Base-by-base conservation (phyloP, 176 grass and related monocot genomes). In the Leersia perrieri region DNA sequence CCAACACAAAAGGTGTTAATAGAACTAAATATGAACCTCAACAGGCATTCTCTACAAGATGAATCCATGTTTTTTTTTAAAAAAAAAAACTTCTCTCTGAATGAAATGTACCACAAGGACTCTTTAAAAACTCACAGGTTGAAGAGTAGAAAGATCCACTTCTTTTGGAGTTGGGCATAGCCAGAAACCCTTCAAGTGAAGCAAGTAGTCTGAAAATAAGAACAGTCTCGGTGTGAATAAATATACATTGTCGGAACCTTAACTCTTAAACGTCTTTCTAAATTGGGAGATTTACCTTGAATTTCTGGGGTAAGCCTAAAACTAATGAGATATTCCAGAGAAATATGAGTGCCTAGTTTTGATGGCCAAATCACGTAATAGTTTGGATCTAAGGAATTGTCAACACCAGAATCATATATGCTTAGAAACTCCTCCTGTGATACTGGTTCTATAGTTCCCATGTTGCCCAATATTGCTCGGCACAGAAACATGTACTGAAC, bases 401-500 rank as follows among this genome's bases (percentile, higher is more conserved):
- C 79, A 47, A 34, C 41, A 34, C 55, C 61, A 73, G 79, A 88
- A 83, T 86, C 74, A 80, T 77, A 72, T 20, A 45, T 86, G 58
- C 66, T 72, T 34, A 79, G 82, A 72, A 41, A 82, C 22, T 58
- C n/a, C 15, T 82, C 72, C 28, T 60, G 18, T 41, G 88, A 78
- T 42, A 72, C 73, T 82, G 73, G 66, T 16, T 20, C 33, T 33
- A 66, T 70, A 61, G 75, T 65, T 82, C 80, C 78, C 62, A 66
- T 73, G 11, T 86, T 90, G 42, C 88, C 88, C 66, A 82, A 66
- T 82, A 84, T 85, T 25, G 73, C 65, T 53, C 65, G 31, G 75
- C 88, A 94, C 49, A 91, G 70, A 75, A 94, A 66, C 88, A 91
- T 91, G 72, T 86, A 88, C 63, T 91, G 88, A 71, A 86, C 29